Percentiles rank a stretch among this genome's conserved stretches.
Conservation (phyloP, 2,329 filamentous ascomycete genomes). For the Penicillium sp. region DNA sequence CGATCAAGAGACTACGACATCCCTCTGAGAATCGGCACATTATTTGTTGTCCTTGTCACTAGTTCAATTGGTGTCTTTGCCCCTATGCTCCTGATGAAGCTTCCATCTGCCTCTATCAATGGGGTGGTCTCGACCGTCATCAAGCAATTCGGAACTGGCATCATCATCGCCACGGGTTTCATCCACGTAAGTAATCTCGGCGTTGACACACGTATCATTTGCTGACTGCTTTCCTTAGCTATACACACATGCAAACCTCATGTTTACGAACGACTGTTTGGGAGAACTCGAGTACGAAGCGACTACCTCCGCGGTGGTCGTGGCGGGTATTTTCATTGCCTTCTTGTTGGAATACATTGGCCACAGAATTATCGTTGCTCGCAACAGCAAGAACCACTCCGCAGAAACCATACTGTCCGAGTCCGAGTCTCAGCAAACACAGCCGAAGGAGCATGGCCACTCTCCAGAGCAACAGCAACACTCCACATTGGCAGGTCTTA, state of each 20-base stretch:
- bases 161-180: slow-evolving; percentile 35
- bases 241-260: slow-evolving; percentile 62
- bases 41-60: slow-evolving; percentile 63
- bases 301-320: slow-evolving; percentile 60
- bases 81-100: slow-evolving; percentile 55
- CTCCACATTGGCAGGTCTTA: slow-evolving; percentile 19
- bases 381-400: slow-evolving; percentile 7
- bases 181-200: slow-evolving; percentile 28
- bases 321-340: slow-evolving; percentile 65
- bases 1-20: slow-evolving; percentile 56
- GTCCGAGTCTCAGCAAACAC: background rate
- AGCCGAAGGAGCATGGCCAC: slow-evolving; percentile 2
- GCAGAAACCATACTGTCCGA: slow-evolving; percentile 8
- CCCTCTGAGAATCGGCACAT: slow-evolving; percentile 57
- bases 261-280: slow-evolving; percentile 64
- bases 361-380: slow-evolving; percentile 46
- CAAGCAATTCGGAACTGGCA: slow-evolving; percentile 49
- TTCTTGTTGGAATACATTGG: slow-evolving; percentile 63
- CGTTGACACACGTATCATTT: background rate
- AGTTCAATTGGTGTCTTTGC: slow-evolving; percentile 60
- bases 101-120: slow-evolving; percentile 46
- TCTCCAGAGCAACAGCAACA: slow-evolving; percentile 5
- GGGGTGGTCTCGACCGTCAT: slow-evolving; percentile 52
- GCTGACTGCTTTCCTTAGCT: slow-evolving; percentile 42
- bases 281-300: slow-evolving; percentile 59